Conservation (phyloP, 805 yeast genomes). For the Myxozyma sirexii region DNA sequence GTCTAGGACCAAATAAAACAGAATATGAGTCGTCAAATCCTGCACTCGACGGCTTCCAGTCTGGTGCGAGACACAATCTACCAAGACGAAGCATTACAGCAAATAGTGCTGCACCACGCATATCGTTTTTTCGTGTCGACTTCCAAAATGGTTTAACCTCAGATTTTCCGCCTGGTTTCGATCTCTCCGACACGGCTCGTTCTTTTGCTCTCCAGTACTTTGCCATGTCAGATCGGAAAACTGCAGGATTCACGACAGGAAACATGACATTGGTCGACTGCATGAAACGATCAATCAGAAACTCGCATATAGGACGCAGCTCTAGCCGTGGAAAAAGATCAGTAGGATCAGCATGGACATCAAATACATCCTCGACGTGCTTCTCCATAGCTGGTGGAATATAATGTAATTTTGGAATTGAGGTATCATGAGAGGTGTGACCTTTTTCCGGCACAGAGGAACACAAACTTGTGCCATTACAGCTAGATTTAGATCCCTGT, state of each 20-base stretch:
- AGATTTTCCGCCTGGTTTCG: background rate
- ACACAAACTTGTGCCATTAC: background rate
- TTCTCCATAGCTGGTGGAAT: slow-evolving; percentile 7
- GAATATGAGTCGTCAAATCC: slow-evolving; percentile 28
- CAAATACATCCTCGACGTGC: slow-evolving; percentile 16
- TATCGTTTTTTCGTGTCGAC: slow-evolving; percentile 25
- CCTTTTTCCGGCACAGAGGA: slow-evolving; percentile 10
- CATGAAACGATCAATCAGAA: slow-evolving; percentile 33
- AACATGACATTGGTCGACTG: slow-evolving; percentile 31
- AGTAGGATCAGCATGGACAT: slow-evolving; percentile 13
- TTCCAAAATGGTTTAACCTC: slow-evolving; percentile 13
- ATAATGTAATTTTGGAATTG: slow-evolving; percentile 8
- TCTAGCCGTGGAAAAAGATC: slow-evolving; percentile 33
- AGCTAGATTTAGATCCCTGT: background rate
- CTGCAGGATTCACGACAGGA: slow-evolving; percentile 31
- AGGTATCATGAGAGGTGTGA: slow-evolving; percentile 13
- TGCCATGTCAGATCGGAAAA: slow-evolving; percentile 25
- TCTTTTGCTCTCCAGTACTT: slow-evolving; percentile 30
- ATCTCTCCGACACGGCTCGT: background rate
- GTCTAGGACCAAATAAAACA: slow-evolving; percentile 17
- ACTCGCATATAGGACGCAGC: slow-evolving; percentile 34
- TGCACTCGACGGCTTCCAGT: slow-evolving; percentile 31
- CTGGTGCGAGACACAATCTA: slow-evolving; percentile 29
- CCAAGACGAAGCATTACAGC: slow-evolving; percentile 33
- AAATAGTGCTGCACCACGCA: slow-evolving; percentile 33